A percentile compares a stretch with the other conserved stretches of the same genome.
These are phyloP conservation scores for Microcera coccophila DNA, from an alignment of 2,329 filamentous ascomycete genomes.

Conservation along the genomic window DNA sequence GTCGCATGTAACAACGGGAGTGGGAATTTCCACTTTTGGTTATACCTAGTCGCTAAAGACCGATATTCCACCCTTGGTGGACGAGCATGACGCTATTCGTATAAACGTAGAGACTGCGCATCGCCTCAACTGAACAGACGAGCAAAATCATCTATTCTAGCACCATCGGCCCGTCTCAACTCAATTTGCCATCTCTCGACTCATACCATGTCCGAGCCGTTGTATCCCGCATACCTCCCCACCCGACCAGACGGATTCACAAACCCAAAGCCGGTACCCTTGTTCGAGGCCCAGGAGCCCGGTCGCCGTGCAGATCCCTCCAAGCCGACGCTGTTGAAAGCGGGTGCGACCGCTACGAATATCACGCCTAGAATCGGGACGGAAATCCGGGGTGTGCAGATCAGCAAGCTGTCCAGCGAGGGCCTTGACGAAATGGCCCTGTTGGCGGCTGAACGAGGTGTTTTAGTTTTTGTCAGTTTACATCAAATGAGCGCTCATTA, in stretches of 20 bases:
- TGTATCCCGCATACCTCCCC: conserved; percentile 33
- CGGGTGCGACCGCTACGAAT: conserved; percentile 13
- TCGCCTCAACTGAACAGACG: conserved; percentile 3
- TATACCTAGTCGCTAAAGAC: too few species aligned
- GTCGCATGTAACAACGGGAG: too few species aligned
- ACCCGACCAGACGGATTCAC: conserved; percentile 31
- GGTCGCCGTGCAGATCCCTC: conserved; percentile 28
- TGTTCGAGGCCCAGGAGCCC: conserved; percentile 30
- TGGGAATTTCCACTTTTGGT: too few species aligned
- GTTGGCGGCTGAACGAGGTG: conserved; percentile 29
- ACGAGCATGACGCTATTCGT: too few species aligned
- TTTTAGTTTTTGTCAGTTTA: conserved; percentile 29
- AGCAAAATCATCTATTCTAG: not conserved
- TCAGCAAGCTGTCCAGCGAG: conserved; percentile 20
- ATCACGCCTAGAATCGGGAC: conserved; percentile 29
- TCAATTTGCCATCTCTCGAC: not conserved
- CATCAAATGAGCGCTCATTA: too few species aligned
- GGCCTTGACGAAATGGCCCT: conserved; percentile 30
- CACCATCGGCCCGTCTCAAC: not conserved
- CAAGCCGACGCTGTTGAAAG: conserved; percentile 19
- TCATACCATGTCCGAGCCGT: conserved; percentile 22
- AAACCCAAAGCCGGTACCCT: conserved; percentile 20
- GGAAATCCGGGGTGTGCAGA: conserved; percentile 29
- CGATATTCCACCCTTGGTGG: too few species aligned
- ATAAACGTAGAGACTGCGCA: conserved; percentile 1